Evolutionary conservation across 768 basidiomycete genomes (phyloP), one percentile per base, ranked within the genome.

Genomic region (Tephrocybe sp.): DNA sequence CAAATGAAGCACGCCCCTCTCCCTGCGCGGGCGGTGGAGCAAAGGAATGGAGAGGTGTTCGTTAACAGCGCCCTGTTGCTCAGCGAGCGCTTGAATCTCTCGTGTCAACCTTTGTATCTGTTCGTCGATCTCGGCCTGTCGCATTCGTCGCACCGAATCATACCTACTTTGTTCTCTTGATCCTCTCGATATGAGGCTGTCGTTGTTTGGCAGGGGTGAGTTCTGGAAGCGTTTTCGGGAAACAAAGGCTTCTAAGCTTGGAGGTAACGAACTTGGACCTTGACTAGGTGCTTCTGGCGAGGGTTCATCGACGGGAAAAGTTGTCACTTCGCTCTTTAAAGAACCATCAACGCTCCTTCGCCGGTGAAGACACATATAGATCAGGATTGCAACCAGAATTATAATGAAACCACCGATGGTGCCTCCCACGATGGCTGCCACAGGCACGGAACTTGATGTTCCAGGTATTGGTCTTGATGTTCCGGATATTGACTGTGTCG

Each of bases 391-490:
- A 26, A 35, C 23, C n/a, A 49, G 13, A 10, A 55, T 38, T 7
- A 54, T 9, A 23, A 51, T 16, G 19, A 56, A 31, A 8, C 55
- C 50, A n/a, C 53, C 55, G 2, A 46, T 42, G 16, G 44, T 45
- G 6, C 49, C 55, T 12, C 55, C 58, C 2, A 41, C 55, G 16
- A 52, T 49, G 1, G 48, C 50, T 8, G 38, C 55, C 9, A 56
- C 26, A 17, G 48, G 31, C 14, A 40, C 22, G 10, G 35, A 44
- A 19, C n/a, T 12, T 2, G 16, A 22, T 30, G 34, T 17, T 9
- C 13, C 10, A 14, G 26, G 17, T 23, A 16, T n/a, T n/a, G n/a
- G n/a, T n/a, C n/a, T n/a, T n/a, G n/a, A n/a, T n/a, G n/a, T n/a
- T n/a, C n/a, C n/a, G n/a, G n/a, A n/a, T n/a, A n/a, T n/a, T n/a